Conservation (phyloP, 495 filamentous ascomycete species). For the Trypethelium eluteriae region DNA sequence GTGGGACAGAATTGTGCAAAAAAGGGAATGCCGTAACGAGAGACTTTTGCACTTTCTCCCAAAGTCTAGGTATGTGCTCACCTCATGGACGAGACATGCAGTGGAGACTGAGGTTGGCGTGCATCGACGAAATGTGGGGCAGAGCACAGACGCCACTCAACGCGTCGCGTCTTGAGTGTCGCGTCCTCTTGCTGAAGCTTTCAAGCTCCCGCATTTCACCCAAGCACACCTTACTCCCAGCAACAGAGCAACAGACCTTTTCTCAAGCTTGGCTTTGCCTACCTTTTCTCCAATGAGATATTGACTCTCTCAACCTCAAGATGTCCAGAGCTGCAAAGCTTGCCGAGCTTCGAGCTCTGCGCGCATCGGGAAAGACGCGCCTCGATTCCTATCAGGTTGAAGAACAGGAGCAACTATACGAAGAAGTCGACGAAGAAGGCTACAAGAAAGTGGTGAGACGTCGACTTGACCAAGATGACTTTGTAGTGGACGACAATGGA, state of each 20-base stretch:
- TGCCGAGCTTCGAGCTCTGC: conserved; percentile 76
- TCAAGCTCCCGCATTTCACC: background rate
- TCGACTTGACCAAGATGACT: conserved; percentile 88
- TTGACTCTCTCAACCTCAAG: conserved; percentile 20
- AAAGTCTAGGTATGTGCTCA: conserved; percentile 28
- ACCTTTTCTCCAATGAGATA: conserved; percentile 7
- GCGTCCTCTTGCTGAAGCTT: background rate
- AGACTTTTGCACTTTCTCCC: too few relatives aligned
- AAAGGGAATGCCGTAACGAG: background rate
- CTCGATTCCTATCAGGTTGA: conserved; percentile 82
- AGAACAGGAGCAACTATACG: conserved; percentile 79
- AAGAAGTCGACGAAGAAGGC: conserved; percentile 92
- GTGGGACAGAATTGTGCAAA: conserved; percentile 13
- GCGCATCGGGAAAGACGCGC: conserved; percentile 81
- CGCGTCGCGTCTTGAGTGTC: conserved; percentile 1
- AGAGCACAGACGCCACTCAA: conserved; percentile 8
- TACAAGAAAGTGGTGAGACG: conserved; percentile 93
- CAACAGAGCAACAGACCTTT: background rate
- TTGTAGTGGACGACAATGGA: conserved; percentile 61
- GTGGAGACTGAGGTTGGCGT: conserved; percentile 43
- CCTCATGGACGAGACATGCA: conserved; percentile 89
- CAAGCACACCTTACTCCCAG: background rate
- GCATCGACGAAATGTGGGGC: background rate
- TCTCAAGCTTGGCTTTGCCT: background rate
- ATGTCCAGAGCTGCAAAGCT: conserved; percentile 39